phyloP scores from a whole-genome alignment of 306 rosid species.

The Quercus aquifolioides region DNA sequence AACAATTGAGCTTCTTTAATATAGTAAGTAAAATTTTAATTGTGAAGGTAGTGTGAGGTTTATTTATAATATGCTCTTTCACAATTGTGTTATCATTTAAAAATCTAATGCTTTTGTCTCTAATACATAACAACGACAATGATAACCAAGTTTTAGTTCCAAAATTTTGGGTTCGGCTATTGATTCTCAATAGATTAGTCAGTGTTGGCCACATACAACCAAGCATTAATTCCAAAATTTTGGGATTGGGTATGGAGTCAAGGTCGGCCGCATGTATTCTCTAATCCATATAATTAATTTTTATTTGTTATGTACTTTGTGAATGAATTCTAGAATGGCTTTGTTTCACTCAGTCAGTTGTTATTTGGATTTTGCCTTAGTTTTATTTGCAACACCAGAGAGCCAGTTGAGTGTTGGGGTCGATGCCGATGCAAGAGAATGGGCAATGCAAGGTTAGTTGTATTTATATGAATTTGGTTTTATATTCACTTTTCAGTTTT shows the following conservation, averaged over 20 bases:
- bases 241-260: no score
- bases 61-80: not conserved
- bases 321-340: not conserved
- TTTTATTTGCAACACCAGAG: conserved; percentile 57
- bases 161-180: no score
- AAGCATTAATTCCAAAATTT: no score
- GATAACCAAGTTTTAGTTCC: no score
- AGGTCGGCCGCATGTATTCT: no score
- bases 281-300: no score
- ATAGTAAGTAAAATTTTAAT: not conserved
- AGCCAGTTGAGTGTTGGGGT: conserved; percentile 50
- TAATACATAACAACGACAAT: not conserved
- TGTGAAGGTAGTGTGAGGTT: not conserved
- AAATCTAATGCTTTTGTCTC: not conserved
- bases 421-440: conserved; percentile 50
- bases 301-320: not conserved
- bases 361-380: conserved; percentile 36
- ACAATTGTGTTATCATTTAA: not conserved
- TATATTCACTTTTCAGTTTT: not conserved
- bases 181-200: no score
- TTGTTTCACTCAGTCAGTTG: not conserved
- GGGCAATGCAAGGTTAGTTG: conserved; percentile 75
- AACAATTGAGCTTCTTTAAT: not conserved
- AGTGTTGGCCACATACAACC: no score
- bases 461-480: not conserved